Conservation (phyloP, 148 eudicot species). For the Talinum fruticosum region DNA sequence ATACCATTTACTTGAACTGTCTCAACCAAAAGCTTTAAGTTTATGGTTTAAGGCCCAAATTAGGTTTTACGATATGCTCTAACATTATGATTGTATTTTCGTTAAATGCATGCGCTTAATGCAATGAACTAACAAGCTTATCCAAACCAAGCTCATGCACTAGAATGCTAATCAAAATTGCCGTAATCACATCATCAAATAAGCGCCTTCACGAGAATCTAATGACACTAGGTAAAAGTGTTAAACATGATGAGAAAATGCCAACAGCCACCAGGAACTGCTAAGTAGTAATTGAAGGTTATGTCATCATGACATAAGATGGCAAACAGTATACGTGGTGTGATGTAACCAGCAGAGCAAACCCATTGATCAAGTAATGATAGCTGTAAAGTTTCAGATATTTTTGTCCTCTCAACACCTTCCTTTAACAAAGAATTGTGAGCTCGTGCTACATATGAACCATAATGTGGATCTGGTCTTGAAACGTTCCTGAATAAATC, state of each 20-base stretch:
- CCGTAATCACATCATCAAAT: background rate
- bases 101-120: too few relatives aligned
- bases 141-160: background rate
- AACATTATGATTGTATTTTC: background rate
- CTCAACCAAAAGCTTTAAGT: too few relatives aligned
- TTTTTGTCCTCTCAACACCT: slow-evolving; percentile 65
- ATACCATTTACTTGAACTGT: too few relatives aligned
- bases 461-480: slow-evolving; percentile 31
- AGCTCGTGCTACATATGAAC: slow-evolving; percentile 45
- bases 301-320: slow-evolving; percentile 4
- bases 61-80: too few relatives aligned
- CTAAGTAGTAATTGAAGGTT: background rate
- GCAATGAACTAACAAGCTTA: too few relatives aligned
- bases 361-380: slow-evolving; percentile 95
- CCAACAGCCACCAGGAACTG: background rate
- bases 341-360: slow-evolving; percentile 82
- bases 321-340: slow-evolving; percentile 57
- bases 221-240: too few relatives aligned
- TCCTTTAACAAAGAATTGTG: slow-evolving; percentile 79
- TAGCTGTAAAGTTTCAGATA: slow-evolving; percentile 90
- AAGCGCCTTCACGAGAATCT: background rate
- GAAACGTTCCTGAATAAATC: slow-evolving; percentile 48
- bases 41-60: too few relatives aligned
- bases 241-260: background rate
- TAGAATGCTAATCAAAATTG: background rate